These are phyloP conservation scores for Tephrocybe sp. DNA, from an alignment of 768 basidiomycete genomes.

Conservation along the genomic window DNA sequence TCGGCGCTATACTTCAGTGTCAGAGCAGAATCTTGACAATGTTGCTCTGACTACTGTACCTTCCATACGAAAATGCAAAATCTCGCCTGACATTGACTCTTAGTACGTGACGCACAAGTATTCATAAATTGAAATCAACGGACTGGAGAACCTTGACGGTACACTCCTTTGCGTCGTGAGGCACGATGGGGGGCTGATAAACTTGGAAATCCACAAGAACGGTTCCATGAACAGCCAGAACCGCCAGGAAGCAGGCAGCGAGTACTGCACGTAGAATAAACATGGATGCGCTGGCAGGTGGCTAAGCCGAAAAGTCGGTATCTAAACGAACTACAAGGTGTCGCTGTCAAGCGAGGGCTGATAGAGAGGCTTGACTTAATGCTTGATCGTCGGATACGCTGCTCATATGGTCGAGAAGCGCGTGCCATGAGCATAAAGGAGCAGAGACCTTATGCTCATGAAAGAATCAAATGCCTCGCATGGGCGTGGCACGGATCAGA, in stretches of 20 bases:
- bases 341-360: not conserved
- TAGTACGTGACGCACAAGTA: constrained; percentile 1
- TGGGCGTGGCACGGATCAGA: constrained; percentile 4
- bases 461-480: constrained; percentile 10
- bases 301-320: not conserved
- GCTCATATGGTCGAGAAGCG: too few relatives aligned
- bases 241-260: constrained; percentile 14
- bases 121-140: constrained; percentile 20
- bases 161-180: constrained; percentile 58
- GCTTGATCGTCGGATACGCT: not conserved
- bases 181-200: constrained; percentile 70
- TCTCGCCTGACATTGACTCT: constrained; percentile 47
- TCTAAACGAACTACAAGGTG: constrained; percentile 1
- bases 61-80: constrained; percentile 70
- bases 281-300: constrained; percentile 14
- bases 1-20: constrained; percentile 47
- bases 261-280: constrained; percentile 13
- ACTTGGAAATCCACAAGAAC: constrained; percentile 70
- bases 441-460: too few relatives aligned
- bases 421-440: too few relatives aligned
- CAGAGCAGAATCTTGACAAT: not conserved
- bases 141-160: constrained; percentile 66
- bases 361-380: not conserved
- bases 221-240: constrained; percentile 35
- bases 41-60: constrained; percentile 32